Conservation (phyloP, 2,329 filamentous ascomycete species). For the Scedosporium apiospermum region DNA sequence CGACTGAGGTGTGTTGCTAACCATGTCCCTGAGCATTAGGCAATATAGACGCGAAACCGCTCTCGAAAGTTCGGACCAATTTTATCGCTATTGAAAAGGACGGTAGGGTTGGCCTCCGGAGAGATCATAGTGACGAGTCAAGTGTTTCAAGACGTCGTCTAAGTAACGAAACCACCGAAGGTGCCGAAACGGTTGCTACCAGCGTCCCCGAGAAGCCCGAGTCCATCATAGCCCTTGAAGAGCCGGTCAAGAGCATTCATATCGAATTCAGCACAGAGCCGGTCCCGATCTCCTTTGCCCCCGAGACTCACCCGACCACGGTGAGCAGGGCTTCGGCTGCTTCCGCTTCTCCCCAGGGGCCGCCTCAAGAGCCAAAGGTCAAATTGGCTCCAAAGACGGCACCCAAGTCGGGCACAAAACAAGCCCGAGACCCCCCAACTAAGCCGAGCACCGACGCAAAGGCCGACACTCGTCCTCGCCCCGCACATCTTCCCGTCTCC, state of each 20-base stretch:
- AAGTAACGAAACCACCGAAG: conserved; percentile 29
- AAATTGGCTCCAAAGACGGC: background rate
- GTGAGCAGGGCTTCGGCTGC: too few relatives aligned
- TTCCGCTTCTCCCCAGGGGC: background rate
- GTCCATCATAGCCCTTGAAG: conserved; percentile 7
- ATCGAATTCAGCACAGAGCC: background rate
- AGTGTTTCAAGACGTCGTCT: conserved; percentile 25
- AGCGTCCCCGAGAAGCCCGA: conserved; percentile 16
- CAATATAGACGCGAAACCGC: conserved; percentile 45
- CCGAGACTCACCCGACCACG: background rate
- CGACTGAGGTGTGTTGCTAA: background rate
- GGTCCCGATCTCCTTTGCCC: background rate
- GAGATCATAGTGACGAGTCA: conserved; percentile 28
- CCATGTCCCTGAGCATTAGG: conserved; percentile 23
- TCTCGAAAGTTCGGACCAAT: conserved; percentile 66
- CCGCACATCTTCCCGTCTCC: conserved; percentile 29
- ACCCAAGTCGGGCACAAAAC: conserved; percentile 9
- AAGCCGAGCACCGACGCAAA: conserved; percentile 22
- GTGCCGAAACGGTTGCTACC: conserved; percentile 17
- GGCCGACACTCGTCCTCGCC: conserved; percentile 21
- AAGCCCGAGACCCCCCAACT: conserved; percentile 8
- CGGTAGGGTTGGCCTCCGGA: conserved; percentile 43
- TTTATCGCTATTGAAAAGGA: conserved; percentile 66
- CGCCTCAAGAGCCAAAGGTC: background rate
- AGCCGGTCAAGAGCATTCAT: background rate